phyloP scores from a whole-genome alignment of 2,329 filamentous ascomycete species.

The Grosmannia clavigera region DNA sequence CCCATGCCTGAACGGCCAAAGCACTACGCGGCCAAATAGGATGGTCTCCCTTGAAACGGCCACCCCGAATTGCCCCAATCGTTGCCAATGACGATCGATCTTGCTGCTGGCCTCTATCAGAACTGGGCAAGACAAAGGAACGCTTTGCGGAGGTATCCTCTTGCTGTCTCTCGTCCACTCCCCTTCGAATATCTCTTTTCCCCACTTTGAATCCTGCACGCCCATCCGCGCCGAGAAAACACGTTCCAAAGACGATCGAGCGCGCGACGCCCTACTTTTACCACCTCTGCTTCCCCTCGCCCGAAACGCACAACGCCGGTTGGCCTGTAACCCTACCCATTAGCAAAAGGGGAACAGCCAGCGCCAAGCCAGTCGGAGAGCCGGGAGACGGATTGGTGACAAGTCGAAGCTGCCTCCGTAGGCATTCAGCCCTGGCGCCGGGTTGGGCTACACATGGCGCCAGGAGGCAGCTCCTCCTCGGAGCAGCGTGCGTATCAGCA shows the following conservation, averaged over 20 bases:
- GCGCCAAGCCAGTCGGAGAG: not conserved
- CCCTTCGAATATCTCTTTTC: not conserved
- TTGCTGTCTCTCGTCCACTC: not conserved
- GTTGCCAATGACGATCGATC: not conserved
- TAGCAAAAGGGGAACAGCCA: not conserved
- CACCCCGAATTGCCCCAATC: not conserved
- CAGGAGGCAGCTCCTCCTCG: slow-evolving; percentile 8
- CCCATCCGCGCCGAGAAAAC: slow-evolving; percentile 1
- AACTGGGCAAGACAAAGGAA: not conserved
- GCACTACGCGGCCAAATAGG: not conserved
- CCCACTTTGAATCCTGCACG: slow-evolving; percentile 2
- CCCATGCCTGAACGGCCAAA: not conserved
- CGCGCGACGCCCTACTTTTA: not conserved
- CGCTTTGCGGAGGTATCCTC: not conserved
- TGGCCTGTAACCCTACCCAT: not conserved
- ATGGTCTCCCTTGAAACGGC: not conserved
- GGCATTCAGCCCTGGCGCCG: slow-evolving; percentile 3
- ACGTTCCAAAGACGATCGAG: not conserved
- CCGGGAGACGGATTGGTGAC: not conserved
- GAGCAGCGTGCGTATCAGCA: slow-evolving; percentile 8
- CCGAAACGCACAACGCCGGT: not conserved
- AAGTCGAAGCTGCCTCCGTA: not conserved
- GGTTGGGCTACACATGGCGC: slow-evolving; percentile 1
- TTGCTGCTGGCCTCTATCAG: not conserved
- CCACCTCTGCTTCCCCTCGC: not conserved